Percentiles rank a stretch among this genome's conserved stretches.
Evolutionary conservation across 2,329 filamentous ascomycete species (phyloP).

Genomic region (Phoma sp.): DNA sequence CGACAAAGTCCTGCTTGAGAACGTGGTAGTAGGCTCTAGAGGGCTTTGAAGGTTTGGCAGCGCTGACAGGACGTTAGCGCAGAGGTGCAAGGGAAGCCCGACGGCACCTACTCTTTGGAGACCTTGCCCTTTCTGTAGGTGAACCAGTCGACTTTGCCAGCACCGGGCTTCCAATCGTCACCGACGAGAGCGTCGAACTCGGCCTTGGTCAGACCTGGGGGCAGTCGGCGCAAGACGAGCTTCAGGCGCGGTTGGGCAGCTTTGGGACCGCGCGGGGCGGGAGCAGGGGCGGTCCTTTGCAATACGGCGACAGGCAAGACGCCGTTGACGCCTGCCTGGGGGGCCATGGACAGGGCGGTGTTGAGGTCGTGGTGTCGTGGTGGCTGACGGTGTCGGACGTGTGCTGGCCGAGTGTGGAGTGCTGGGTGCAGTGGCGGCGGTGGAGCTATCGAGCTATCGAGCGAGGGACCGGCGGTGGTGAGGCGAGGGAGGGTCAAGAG

Average conservation of each 20-base stretch:
- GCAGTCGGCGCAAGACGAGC: constrained; percentile 81
- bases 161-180: constrained; percentile 79
- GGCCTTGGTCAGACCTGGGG: constrained; percentile 79
- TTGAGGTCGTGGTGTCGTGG: background rate
- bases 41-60: constrained; percentile 81
- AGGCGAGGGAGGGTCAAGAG: constrained; percentile 9
- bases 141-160: constrained; percentile 84
- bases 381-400: no score
- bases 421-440: no score
- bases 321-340: constrained; percentile 45
- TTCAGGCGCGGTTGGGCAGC: constrained; percentile 73
- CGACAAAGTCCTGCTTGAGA: constrained; percentile 71
- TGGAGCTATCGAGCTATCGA: background rate
- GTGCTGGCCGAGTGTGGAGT: no score
- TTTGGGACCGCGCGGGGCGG: constrained; percentile 44
- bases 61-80: constrained; percentile 26
- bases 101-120: constrained; percentile 75
- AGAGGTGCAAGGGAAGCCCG: background rate
- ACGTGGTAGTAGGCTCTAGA: constrained; percentile 84
- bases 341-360: constrained; percentile 31
- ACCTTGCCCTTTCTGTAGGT: constrained; percentile 76
- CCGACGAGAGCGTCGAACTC: constrained; percentile 79
- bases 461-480: constrained; percentile 3
- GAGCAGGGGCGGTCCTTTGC: constrained; percentile 43
- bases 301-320: constrained; percentile 47